Percentiles rank a stretch among this genome's conserved stretches.
Evolutionary conservation across 73 alveolate genomes (phyloP).

Genomic region (Paramecium sexaurelia): DNA sequence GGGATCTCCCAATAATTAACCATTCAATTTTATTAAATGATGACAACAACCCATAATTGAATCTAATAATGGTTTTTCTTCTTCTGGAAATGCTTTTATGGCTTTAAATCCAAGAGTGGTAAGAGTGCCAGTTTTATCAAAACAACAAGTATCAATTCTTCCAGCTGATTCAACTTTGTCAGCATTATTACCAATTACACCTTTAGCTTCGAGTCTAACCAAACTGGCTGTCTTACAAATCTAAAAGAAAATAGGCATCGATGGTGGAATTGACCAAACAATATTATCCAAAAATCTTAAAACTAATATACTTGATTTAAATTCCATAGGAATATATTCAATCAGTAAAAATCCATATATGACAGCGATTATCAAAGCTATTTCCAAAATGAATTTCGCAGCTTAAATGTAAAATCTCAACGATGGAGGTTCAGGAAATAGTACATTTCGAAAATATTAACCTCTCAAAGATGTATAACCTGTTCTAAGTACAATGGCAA

Average conservation of each 20-base stretch:
- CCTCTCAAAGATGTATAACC: conserved; percentile 40
- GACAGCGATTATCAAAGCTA: conserved; percentile 2
- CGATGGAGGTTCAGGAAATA: conserved; percentile 18
- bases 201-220: neutral
- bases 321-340: neutral
- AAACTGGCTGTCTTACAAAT: conserved; percentile 57
- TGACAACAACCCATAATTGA: conserved; percentile 47
- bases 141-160: conserved; percentile 55
- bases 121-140: conserved; percentile 68
- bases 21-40: conserved; percentile 4
- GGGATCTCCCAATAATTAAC: conserved; percentile 13
- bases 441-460: conserved; percentile 54
- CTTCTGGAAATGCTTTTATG: conserved; percentile 21
- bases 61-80: neutral
- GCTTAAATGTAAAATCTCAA: conserved; percentile 44
- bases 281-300: conserved; percentile 60
- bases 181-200: conserved; percentile 56
- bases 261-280: conserved; percentile 69
- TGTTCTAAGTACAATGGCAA: conserved; percentile 57
- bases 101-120: conserved; percentile 62
- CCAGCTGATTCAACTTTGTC: conserved; percentile 61
- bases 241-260: conserved; percentile 59
- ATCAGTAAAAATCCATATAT: neutral
- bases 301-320: neutral
- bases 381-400: conserved; percentile 54